These are phyloP conservation scores for Rosa chinensis DNA, from an alignment of 306 rosid genomes.

Conservation along the genomic window DNA sequence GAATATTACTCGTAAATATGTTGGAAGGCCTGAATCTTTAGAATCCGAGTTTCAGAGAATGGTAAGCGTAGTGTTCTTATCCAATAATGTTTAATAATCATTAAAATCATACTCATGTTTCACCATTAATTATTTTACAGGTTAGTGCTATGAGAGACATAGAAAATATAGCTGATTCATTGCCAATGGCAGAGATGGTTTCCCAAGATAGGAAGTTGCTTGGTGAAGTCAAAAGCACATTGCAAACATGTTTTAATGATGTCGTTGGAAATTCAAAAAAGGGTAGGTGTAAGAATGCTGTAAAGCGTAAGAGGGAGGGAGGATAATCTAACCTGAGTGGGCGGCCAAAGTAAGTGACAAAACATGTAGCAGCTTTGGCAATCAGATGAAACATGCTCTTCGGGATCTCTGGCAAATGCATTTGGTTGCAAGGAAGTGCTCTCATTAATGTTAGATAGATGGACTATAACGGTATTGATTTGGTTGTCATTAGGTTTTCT, in stretches of 20 bases:
- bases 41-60: conserved; percentile 80
- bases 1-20: conserved; percentile 60
- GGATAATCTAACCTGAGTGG: conserved; percentile 14
- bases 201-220: conserved; percentile 53
- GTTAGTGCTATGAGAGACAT: conserved; percentile 72
- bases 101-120: conserved; percentile 5
- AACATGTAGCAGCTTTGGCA: background rate
- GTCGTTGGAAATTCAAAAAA: conserved; percentile 53
- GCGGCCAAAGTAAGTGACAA: background rate
- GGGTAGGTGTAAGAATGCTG: conserved; percentile 47
- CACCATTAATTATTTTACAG: conserved; percentile 27
- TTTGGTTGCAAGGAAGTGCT: conserved; percentile 4
- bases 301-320: conserved; percentile 61
- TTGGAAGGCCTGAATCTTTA: conserved; percentile 64
- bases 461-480: background rate
- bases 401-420: background rate
- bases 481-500: background rate
- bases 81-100: conserved; percentile 6
- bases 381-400: background rate
- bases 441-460: background rate
- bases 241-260: conserved; percentile 56
- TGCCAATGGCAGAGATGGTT: conserved; percentile 64
- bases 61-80: conserved; percentile 35
- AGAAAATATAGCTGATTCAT: conserved; percentile 52
- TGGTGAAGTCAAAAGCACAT: conserved; percentile 55